Evolutionary conservation across 2,329 filamentous ascomycete genomes (phyloP), one percentile per base, ranked within the genome.

Genomic region (Dactylellina drechsleri): DNA sequence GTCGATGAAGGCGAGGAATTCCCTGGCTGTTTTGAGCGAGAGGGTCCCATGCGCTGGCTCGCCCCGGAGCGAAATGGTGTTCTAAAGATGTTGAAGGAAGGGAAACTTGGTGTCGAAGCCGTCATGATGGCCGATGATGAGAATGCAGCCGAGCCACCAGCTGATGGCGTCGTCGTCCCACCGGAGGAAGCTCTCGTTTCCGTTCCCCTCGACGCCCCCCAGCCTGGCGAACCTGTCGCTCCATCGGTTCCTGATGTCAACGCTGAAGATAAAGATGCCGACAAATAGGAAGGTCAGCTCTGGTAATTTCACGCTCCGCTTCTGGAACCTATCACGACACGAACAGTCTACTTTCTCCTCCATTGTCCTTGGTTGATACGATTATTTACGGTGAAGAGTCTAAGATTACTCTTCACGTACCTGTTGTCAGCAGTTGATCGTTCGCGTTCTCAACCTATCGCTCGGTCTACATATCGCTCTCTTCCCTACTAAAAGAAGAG

Each of bases 121-220:
- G 70, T 74, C 40, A 74, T 74, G 70, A 74, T 74, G 70, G 70
- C 70, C 12, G 70, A 74, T 12, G 70, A 74, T 20, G 70, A 74
- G 28, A 61, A 50, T 36, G 53, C 62, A 10, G 57, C 70, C 28
- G 70, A 74, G 16, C 36, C 62, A 31, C 57, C 62, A 20, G 62
- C 62, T 20, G 70, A 74, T 13, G 57, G 36, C 18, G 49, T 64
- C 52, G 62, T 45, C 52, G 62, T 36, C 41, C 67, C 61, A 52
- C 41, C 62, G 4, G 70, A 67, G 31, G 64, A 66, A 13, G 43
- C 53, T 16, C 52, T 74, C 41, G 50, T 57, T 28, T 7, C 53
- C 13, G 64, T 67, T 18, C 41, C 64, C 7, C 40, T 52, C 6
- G 64, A 67, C 2, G 47, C 18, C 5, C 66, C 66, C 4, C 57